phyloP scores from a whole-genome alignment of 2,329 filamentous ascomycete species.

The Claviceps quebecensis region DNA sequence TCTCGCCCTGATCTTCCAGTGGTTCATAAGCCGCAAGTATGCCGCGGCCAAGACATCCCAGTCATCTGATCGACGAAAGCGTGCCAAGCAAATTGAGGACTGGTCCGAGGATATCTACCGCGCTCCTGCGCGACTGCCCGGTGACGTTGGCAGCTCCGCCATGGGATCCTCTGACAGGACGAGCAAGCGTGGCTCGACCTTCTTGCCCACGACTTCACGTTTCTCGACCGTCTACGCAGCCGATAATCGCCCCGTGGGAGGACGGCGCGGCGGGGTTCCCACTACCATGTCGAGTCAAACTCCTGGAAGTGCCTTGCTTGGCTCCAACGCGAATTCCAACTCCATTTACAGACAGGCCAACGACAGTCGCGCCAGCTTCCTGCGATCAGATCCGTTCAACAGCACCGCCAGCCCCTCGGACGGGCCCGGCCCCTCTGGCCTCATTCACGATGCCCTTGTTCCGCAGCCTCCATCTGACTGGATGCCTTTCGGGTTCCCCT shows the following conservation, averaged over 20 bases:
- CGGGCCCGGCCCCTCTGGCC: conserved; percentile 72
- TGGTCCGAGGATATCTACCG: conserved; percentile 98
- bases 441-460: conserved; percentile 90
- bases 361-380: conserved; percentile 50
- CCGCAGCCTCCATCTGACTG: conserved; percentile 93
- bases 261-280: conserved; percentile 43
- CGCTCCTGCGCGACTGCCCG: conserved; percentile 67
- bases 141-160: conserved; percentile 54
- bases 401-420: conserved; percentile 44
- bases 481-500: conserved; percentile 90
- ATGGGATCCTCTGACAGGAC: conserved; percentile 50
- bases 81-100: conserved; percentile 88
- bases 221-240: conserved; percentile 84
- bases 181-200: conserved; percentile 68
- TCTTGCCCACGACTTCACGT: conserved; percentile 84
- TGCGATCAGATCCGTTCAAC: conserved; percentile 43
- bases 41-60: conserved; percentile 77
- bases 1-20: conserved; percentile 86
- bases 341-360: conserved; percentile 58
- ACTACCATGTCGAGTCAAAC: conserved; percentile 94
- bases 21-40: conserved; percentile 83
- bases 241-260: conserved; percentile 38
- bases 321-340: conserved; percentile 30
- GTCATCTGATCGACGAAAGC: conserved; percentile 64
- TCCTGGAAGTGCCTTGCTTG: conserved; percentile 57